phyloP scores from a whole-genome alignment of 768 basidiomycete genomes.

The Russula ochroleuca region DNA sequence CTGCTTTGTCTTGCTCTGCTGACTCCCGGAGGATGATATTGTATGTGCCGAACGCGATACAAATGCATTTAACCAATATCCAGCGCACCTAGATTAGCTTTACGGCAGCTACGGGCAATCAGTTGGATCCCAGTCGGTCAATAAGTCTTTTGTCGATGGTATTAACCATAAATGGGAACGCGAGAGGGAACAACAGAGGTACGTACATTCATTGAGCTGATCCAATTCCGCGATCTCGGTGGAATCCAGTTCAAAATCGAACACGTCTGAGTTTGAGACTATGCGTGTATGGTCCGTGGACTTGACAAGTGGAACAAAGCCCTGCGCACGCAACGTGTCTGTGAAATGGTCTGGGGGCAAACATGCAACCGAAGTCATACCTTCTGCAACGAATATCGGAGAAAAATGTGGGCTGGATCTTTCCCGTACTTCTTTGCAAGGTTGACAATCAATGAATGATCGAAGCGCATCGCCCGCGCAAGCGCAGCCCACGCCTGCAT shows the following conservation, averaged over 20 bases:
- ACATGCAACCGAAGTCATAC: constrained; percentile 34
- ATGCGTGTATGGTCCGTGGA: constrained; percentile 53
- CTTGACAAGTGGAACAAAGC: constrained; percentile 64
- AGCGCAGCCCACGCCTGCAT: constrained; percentile 71
- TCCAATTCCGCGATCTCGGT: constrained; percentile 51
- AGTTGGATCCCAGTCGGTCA: constrained; percentile 45
- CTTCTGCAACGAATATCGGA: constrained; percentile 79
- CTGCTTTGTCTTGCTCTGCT: neutral
- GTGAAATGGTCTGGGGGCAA: neutral
- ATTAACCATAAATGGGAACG: neutral
- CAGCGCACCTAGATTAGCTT: constrained; percentile 5
- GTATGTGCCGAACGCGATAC: neutral
- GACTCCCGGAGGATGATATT: constrained; percentile 1
- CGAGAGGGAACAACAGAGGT: neutral
- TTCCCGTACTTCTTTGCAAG: constrained; percentile 50
- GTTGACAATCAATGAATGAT: constrained; percentile 47
- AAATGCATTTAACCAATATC: neutral
- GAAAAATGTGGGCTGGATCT: constrained; percentile 53
- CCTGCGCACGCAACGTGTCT: constrained; percentile 32
- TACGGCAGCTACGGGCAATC: constrained; percentile 30
- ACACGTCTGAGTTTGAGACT: constrained; percentile 54
- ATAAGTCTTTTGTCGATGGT: constrained; percentile 32
- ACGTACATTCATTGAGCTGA: constrained; percentile 49
- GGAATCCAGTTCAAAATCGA: constrained; percentile 52
- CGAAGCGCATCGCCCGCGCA: constrained; percentile 60